phyloP scores from a whole-genome alignment of 2,329 filamentous ascomycete genomes.

The Fusarium acutatum region DNA sequence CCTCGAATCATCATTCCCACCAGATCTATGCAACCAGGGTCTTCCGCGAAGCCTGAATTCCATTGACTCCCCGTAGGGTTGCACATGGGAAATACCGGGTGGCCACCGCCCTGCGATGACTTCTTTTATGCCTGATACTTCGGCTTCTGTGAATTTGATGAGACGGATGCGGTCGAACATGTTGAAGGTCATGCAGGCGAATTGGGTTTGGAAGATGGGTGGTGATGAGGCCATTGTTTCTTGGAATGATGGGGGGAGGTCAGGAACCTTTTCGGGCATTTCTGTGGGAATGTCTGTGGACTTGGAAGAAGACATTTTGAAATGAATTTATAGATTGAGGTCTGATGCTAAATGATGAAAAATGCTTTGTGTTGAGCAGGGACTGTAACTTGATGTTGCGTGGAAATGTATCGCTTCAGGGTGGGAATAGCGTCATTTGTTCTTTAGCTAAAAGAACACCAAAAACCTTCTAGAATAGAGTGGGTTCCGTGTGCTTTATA shows the following conservation, averaged over 20 bases:
- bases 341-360: too few species aligned
- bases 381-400: too few species aligned
- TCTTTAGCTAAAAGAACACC: background rate
- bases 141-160: slow-evolving; percentile 7
- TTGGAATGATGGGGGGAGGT: slow-evolving; percentile 15
- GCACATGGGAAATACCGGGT: background rate
- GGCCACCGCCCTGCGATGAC: background rate
- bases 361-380: background rate
- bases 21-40: background rate
- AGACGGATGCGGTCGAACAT: slow-evolving; percentile 8
- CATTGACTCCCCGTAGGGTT: background rate
- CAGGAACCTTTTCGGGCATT: background rate
- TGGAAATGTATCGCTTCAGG: background rate
- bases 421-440: background rate
- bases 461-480: background rate
- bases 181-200: slow-evolving; percentile 15
- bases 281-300: background rate
- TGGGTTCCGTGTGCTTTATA: background rate
- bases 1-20: slow-evolving; percentile 18
- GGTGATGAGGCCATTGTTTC: slow-evolving; percentile 6
- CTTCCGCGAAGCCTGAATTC: slow-evolving; percentile 4
- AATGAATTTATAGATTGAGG: too few species aligned
- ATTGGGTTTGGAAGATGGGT: background rate
- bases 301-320: background rate
- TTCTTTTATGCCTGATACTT: background rate